A percentile compares a stretch with the other conserved stretches of the same genome.
phyloP scores from a whole-genome alignment of 1,284 basidiomycete genomes.

The Amylostereum areolatum region DNA sequence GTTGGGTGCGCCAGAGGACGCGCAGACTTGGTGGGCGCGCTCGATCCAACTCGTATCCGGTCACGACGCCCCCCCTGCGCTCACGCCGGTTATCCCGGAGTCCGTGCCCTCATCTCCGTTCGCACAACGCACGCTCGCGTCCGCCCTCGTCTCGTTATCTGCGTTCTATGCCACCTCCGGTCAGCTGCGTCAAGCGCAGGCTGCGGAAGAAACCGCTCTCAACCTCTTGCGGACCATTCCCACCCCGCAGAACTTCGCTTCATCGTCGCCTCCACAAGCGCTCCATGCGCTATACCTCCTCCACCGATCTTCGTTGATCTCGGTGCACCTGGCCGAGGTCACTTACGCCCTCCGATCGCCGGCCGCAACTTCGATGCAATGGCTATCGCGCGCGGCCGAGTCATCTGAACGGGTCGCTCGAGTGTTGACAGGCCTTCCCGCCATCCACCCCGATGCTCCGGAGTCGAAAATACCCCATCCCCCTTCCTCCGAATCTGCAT shows the following conservation, averaged over 20 bases:
- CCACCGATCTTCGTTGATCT: constrained; percentile 68
- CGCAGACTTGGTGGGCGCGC: constrained; percentile 61
- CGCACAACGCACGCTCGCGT: constrained; percentile 63
- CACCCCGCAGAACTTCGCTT: constrained; percentile 37
- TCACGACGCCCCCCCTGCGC: constrained; percentile 2
- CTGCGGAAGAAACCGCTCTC: constrained; percentile 62
- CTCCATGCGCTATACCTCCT: constrained; percentile 66
- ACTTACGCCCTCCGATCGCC: constrained; percentile 49
- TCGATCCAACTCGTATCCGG: constrained; percentile 42
- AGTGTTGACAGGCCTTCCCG: constrained; percentile 41
- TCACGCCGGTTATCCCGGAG: constrained; percentile 30
- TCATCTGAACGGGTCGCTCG: constrained; percentile 63
- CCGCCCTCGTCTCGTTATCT: constrained; percentile 65
- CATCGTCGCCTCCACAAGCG: constrained; percentile 47
- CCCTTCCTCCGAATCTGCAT: constrained; percentile 36
- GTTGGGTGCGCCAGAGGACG: constrained; percentile 45
- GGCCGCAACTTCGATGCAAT: constrained; percentile 43
- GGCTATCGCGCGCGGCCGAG: constrained; percentile 54
- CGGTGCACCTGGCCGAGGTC: constrained; percentile 74
- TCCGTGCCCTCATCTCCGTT: constrained; percentile 49
- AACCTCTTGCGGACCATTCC: constrained; percentile 61
- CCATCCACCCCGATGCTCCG: constrained; percentile 29
- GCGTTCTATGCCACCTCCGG: constrained; percentile 64
- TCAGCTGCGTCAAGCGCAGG: constrained; percentile 60
- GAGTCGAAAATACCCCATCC: constrained; percentile 34